phyloP scores from a whole-genome alignment of 2,329 filamentous ascomycete genomes.

The Elsinoe necatrix region DNA sequence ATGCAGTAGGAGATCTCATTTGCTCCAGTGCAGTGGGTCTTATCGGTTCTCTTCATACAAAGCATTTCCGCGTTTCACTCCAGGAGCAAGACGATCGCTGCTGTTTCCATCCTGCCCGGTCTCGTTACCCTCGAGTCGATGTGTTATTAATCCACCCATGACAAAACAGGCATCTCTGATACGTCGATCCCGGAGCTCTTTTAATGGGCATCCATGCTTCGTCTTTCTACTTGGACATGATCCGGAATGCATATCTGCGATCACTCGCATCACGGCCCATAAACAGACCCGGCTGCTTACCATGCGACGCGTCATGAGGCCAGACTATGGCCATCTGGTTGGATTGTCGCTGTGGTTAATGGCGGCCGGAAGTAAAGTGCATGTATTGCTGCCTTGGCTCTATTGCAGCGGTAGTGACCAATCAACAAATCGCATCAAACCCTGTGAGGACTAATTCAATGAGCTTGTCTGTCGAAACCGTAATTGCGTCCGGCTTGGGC shows the following conservation, averaged over 20 bases:
- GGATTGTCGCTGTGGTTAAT: background rate
- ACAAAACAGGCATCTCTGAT: conserved; percentile 1
- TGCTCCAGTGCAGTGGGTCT: background rate
- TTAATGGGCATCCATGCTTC: background rate
- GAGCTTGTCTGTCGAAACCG: conserved; percentile 1
- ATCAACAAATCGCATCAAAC: background rate
- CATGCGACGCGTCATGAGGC: background rate
- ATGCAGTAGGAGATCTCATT: background rate
- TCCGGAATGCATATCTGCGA: background rate
- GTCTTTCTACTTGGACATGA: background rate
- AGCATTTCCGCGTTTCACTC: background rate
- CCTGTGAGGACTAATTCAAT: background rate
- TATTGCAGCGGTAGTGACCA: background rate
- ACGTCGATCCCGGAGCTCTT: background rate
- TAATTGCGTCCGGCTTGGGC: background rate
- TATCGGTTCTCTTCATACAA: background rate
- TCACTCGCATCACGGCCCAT: background rate
- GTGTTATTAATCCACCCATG: background rate
- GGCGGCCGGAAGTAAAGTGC: conserved; percentile 7
- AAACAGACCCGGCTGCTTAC: background rate
- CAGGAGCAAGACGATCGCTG: background rate
- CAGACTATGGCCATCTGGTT: background rate
- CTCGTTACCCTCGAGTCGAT: background rate
- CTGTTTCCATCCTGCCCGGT: background rate
- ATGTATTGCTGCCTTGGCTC: conserved; percentile 5